Conservation (phyloP, 495 filamentous ascomycete genomes). For the Massariosphaeria phaeospora region DNA sequence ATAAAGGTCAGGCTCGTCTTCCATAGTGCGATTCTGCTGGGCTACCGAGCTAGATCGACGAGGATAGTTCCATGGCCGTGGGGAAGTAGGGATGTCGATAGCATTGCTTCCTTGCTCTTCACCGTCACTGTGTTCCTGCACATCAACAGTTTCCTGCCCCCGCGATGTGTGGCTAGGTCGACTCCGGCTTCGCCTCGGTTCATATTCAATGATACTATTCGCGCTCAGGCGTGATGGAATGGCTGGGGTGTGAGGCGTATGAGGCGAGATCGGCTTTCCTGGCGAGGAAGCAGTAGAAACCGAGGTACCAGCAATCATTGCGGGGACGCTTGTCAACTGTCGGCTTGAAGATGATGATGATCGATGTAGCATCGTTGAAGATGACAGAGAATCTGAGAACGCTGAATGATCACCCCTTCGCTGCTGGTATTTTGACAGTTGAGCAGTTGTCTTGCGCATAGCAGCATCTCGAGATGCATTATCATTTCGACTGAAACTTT, state of each 20-base stretch:
- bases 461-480: conserved; percentile 54
- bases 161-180: conserved; percentile 25
- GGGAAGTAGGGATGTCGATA: conserved; percentile 80
- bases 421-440: conserved; percentile 69
- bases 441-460: conserved; percentile 58
- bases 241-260: conserved; percentile 90
- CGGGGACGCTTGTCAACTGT: conserved; percentile 74
- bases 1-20: conserved; percentile 61
- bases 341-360: conserved; percentile 80
- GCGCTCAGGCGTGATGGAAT: conserved; percentile 89
- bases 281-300: conserved; percentile 81
- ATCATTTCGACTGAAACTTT: conserved; percentile 57
- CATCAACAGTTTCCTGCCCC: conserved; percentile 7
- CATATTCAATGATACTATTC: conserved; percentile 75
- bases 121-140: conserved; percentile 1
- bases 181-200: conserved; percentile 28
- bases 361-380: conserved; percentile 73
- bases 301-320: conserved; percentile 77
- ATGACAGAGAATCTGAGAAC: conserved; percentile 82
- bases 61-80: conserved; percentile 55
- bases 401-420: conserved; percentile 84
- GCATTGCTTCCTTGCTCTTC: conserved; percentile 52
- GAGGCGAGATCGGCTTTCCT: conserved; percentile 86
- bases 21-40: conserved; percentile 57
- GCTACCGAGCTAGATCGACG: conserved; percentile 75